Evolutionary conservation across 169 alveolate species (phyloP).

Genomic region (Plasmodium reichenowi): DNA sequence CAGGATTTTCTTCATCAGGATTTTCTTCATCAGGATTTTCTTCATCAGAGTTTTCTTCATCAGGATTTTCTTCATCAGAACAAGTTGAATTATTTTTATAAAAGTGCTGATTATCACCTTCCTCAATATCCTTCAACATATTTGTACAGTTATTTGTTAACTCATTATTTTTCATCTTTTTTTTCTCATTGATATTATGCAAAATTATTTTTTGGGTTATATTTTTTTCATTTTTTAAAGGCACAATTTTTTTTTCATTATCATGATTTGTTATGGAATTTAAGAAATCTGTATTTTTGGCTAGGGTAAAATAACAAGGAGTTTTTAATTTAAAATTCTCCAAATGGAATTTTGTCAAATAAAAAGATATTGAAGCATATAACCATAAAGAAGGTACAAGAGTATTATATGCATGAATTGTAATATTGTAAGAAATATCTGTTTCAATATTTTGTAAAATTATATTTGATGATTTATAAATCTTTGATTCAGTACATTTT

Average conservation of each 20-base stretch:
- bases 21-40: slow-evolving; percentile 28
- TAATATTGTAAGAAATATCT: slow-evolving; percentile 56
- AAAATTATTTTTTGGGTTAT: background rate
- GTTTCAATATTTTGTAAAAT: slow-evolving; percentile 73
- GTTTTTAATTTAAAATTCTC: slow-evolving; percentile 60
- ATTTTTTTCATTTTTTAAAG: background rate
- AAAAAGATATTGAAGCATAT: slow-evolving; percentile 55
- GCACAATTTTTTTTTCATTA: slow-evolving; percentile 5
- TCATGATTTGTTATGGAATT: background rate
- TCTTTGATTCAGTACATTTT: slow-evolving; percentile 66
- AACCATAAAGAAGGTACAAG: slow-evolving; percentile 38
- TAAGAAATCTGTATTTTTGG: slow-evolving; percentile 15
- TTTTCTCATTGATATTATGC: slow-evolving; percentile 9
- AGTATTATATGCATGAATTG: slow-evolving; percentile 58
- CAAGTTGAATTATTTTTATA: background rate
- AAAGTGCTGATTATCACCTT: background rate
- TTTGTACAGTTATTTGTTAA: background rate
- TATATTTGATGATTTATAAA: slow-evolving; percentile 67
- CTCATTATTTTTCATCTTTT: background rate
- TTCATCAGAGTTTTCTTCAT: slow-evolving; percentile 35
- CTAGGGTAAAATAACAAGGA: slow-evolving; percentile 32
- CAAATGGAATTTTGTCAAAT: slow-evolving; percentile 39
- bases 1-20: too few relatives aligned
- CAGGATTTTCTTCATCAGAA: slow-evolving; percentile 16
- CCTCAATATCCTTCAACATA: background rate